Evolutionary conservation across 805 yeast genomes (phyloP).

Genomic region (Danielia oregonensis): DNA sequence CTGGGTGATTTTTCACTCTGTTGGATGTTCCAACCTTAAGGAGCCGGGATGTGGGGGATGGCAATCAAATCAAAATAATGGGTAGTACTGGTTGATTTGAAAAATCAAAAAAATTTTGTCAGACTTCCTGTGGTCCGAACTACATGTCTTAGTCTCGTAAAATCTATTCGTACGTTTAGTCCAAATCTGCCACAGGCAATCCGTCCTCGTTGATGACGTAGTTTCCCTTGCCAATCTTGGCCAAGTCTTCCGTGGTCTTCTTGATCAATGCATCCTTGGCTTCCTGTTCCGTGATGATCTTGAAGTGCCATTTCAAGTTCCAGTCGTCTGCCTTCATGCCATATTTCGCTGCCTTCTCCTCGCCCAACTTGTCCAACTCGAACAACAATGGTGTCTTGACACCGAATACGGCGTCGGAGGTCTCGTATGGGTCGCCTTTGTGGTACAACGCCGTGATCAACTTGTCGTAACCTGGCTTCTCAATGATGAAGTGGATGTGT

Average conservation of each 20-base stretch:
- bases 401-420: conserved; percentile 20
- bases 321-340: conserved; percentile 18
- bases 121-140: too few relatives aligned
- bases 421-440: conserved; percentile 18
- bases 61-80: too few relatives aligned
- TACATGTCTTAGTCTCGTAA: too few relatives aligned
- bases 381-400: conserved; percentile 15
- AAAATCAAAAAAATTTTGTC: too few relatives aligned
- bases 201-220: conserved; percentile 15
- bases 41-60: too few relatives aligned
- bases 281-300: conserved; percentile 12
- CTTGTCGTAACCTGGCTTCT: conserved; percentile 17
- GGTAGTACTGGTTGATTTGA: too few relatives aligned
- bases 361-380: conserved; percentile 13
- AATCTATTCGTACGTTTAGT: too few relatives aligned
- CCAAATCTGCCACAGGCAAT: conserved; percentile 17
- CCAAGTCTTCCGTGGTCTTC: conserved; percentile 11
- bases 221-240: conserved; percentile 5
- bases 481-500: conserved; percentile 21
- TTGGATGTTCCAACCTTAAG: too few relatives aligned
- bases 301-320: conserved; percentile 19
- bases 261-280: conserved; percentile 6
- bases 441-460: conserved; percentile 19
- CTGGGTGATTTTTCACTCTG: too few relatives aligned
- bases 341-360: conserved; percentile 14